A percentile compares a stretch with the other conserved stretches of the same genome.
Conservation (phyloP, 345 rosid genomes). For the Camelina hispida region DNA sequence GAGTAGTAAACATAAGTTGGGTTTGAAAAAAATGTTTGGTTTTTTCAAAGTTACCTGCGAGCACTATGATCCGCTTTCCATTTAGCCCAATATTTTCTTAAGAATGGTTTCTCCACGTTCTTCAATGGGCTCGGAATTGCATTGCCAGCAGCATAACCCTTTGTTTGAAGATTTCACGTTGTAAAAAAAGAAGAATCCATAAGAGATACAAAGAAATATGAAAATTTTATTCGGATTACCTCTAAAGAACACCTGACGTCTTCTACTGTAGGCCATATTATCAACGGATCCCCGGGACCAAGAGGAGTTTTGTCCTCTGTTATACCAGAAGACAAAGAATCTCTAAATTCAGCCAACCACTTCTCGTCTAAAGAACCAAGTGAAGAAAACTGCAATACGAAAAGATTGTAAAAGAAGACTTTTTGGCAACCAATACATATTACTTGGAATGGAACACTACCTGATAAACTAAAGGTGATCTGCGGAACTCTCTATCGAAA, state of each 20-base stretch:
- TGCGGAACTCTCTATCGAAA: constrained; percentile 75
- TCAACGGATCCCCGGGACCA: constrained; percentile 75
- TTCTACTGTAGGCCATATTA: constrained; percentile 95
- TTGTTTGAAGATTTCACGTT: constrained; percentile 26
- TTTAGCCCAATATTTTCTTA: constrained; percentile 88
- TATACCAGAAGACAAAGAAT: constrained; percentile 81
- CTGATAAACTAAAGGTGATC: constrained; percentile 91
- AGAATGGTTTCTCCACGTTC: constrained; percentile 81
- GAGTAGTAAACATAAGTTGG: neutral
- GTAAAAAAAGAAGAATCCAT: constrained; percentile 36
- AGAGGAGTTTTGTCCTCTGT: constrained; percentile 79
- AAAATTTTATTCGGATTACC: constrained; percentile 52
- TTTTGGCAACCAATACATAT: constrained; percentile 4
- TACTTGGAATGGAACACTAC: constrained; percentile 43
- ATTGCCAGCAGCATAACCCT: constrained; percentile 97
- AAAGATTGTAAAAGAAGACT: neutral
- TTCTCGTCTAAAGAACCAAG: constrained; percentile 94
- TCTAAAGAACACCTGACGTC: constrained; percentile 92
- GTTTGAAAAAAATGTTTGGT: neutral
- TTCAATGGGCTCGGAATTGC: constrained; percentile 88
- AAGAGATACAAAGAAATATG: constrained; percentile 2
- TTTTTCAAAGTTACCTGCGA: constrained; percentile 55
- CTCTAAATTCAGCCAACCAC: constrained; percentile 87
- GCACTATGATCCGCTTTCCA: constrained; percentile 90
- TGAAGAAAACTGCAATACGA: constrained; percentile 77